A percentile compares a stretch with the other conserved stretches of the same genome.
Evolutionary conservation across 345 rosid species (phyloP).

Genomic region (Lenwebbia sp.): DNA sequence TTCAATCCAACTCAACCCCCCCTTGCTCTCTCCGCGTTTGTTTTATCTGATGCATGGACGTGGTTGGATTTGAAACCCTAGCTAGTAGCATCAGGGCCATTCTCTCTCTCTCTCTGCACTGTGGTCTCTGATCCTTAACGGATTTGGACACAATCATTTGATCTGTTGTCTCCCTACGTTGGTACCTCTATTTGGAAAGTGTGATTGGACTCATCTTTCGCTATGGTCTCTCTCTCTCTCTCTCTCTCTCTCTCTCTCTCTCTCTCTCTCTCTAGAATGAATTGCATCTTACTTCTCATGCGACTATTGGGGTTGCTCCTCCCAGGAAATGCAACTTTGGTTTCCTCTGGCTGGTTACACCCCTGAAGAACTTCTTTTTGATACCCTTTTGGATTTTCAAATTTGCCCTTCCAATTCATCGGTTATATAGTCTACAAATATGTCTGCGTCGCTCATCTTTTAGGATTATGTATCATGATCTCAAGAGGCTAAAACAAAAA

Average conservation of each 20-base stretch:
- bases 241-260: neutral
- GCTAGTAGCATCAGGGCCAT: neutral
- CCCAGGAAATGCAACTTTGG: neutral
- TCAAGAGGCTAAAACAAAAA: neutral
- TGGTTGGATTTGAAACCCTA: neutral
- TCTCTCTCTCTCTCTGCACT: neutral
- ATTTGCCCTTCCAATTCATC: neutral
- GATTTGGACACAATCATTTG: constrained; percentile 29
- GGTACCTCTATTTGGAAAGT: constrained; percentile 17
- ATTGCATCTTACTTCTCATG: neutral
- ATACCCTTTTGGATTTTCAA: neutral
- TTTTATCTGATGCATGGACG: neutral
- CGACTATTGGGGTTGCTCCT: neutral
- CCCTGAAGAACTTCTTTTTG: neutral
- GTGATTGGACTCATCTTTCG: constrained; percentile 9
- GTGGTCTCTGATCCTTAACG: constrained; percentile 20
- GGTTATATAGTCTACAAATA: neutral
- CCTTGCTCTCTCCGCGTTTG: neutral
- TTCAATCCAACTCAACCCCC: neutral
- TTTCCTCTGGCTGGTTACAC: neutral
- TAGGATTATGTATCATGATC: neutral
- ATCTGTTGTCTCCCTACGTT: constrained; percentile 7
- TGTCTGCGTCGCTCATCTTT: neutral
- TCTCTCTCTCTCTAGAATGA: neutral
- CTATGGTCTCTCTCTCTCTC: neutral